phyloP scores from a whole-genome alignment of 345 rosid genomes.

The Gossypium australe region DNA sequence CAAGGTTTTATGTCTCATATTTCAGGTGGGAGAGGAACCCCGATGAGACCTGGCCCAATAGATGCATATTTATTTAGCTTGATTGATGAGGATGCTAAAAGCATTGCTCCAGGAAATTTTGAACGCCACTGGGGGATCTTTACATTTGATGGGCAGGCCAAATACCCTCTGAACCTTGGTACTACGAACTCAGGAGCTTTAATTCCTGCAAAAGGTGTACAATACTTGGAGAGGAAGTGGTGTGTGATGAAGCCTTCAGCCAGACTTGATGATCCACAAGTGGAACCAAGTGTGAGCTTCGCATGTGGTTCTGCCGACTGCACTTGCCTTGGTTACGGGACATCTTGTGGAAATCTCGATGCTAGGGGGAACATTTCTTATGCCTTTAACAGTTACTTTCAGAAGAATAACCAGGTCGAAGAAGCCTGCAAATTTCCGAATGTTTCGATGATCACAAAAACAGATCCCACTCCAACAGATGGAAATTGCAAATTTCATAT shows the following conservation, averaged over 20 bases:
- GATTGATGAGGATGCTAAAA: constrained; percentile 83
- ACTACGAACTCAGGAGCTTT: constrained; percentile 63
- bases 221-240: constrained; percentile 59
- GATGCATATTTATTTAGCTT: constrained; percentile 76
- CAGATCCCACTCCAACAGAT: constrained; percentile 64
- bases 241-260: constrained; percentile 67
- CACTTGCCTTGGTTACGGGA: constrained; percentile 81
- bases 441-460: constrained; percentile 48
- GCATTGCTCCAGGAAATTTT: constrained; percentile 79
- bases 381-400: constrained; percentile 90
- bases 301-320: constrained; percentile 83
- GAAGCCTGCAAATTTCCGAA: constrained; percentile 75
- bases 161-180: constrained; percentile 76
- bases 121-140: constrained; percentile 92
- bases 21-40: constrained; percentile 78
- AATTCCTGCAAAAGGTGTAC: constrained; percentile 47
- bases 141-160: constrained; percentile 59
- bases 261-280: constrained; percentile 56
- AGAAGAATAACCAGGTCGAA: constrained; percentile 67
- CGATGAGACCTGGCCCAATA: constrained; percentile 64
- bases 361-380: constrained; percentile 61
- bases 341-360: constrained; percentile 67
- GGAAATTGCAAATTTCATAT: constrained; percentile 55
- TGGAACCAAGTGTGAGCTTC: constrained; percentile 65
- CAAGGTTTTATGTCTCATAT: constrained; percentile 78